Conservation (phyloP, 1,284 basidiomycete species). For the Polyporus tsugae region DNA sequence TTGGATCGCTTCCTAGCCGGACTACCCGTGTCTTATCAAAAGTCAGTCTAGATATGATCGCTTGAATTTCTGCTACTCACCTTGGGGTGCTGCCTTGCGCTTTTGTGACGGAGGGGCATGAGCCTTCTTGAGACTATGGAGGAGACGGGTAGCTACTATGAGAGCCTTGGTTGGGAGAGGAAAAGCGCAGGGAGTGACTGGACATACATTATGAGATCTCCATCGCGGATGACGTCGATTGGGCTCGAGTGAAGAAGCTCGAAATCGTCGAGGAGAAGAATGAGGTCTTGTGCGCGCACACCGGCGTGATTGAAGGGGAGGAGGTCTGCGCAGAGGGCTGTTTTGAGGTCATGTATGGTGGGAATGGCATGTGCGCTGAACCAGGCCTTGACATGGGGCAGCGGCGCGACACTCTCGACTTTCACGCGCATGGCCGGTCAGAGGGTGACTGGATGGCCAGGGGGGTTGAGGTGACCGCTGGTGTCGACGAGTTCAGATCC, state of each 20-base stretch:
- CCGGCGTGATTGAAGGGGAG: conserved; percentile 32
- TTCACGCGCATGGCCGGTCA: conserved; percentile 50
- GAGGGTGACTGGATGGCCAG: not conserved
- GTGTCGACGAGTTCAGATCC: too few species aligned
- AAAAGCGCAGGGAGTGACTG: not conserved
- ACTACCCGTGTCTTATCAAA: conserved; percentile 14
- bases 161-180: conserved; percentile 34
- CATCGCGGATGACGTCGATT: conserved; percentile 52
- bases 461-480: not conserved
- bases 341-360: conserved; percentile 42
- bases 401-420: conserved; percentile 46
- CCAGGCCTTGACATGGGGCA: conserved; percentile 53
- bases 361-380: conserved; percentile 42
- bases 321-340: conserved; percentile 39
- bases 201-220: conserved; percentile 52
- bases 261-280: conserved; percentile 53
- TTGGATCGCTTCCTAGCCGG: conserved; percentile 33
- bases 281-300: conserved; percentile 35
- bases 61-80: conserved; percentile 11
- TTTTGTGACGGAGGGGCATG: conserved; percentile 16
- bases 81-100: conserved; percentile 31
- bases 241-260: conserved; percentile 50
- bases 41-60: not conserved
- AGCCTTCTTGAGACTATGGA: conserved; percentile 34
- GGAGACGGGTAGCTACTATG: conserved; percentile 26